Evolutionary conservation across 805 yeast species (phyloP).

Genomic region (Candida chilensis): DNA sequence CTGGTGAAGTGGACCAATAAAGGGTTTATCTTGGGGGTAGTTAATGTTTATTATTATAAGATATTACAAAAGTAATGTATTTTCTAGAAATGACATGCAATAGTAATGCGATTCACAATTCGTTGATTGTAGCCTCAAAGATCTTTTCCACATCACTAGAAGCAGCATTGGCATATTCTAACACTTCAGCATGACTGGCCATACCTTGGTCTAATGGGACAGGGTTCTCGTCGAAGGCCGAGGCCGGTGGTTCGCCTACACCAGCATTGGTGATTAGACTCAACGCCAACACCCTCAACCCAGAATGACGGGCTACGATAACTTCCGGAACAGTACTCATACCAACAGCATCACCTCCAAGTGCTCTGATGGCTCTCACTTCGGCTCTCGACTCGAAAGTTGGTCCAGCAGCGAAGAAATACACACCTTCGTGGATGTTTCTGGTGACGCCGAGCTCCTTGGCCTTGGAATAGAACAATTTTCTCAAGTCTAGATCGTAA

Average conservation of each 20-base stretch:
- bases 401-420: constrained; percentile 84
- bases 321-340: constrained; percentile 99
- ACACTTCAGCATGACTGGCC: constrained; percentile 90
- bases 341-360: constrained; percentile 94
- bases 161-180: constrained; percentile 73
- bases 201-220: constrained; percentile 55
- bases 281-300: constrained; percentile 73
- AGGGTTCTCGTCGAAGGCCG: constrained; percentile 49
- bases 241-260: constrained; percentile 59
- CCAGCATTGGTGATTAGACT: constrained; percentile 83
- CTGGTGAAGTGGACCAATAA: constrained; percentile 93
- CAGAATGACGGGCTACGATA: constrained; percentile 83
- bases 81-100: neutral
- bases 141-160: constrained; percentile 71
- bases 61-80: constrained; percentile 1
- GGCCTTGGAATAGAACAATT: constrained; percentile 47
- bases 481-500: constrained; percentile 67
- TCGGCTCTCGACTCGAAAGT: constrained; percentile 92
- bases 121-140: constrained; percentile 52
- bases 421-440: constrained; percentile 76
- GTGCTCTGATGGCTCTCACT: constrained; percentile 54
- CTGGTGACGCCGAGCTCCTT: constrained; percentile 41
- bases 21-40: too few species aligned
- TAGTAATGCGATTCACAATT: constrained; percentile 11
- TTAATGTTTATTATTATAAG: constrained; percentile 4